phyloP scores from a whole-genome alignment of 768 basidiomycete species.

The Gelatoporia subvermispora region DNA sequence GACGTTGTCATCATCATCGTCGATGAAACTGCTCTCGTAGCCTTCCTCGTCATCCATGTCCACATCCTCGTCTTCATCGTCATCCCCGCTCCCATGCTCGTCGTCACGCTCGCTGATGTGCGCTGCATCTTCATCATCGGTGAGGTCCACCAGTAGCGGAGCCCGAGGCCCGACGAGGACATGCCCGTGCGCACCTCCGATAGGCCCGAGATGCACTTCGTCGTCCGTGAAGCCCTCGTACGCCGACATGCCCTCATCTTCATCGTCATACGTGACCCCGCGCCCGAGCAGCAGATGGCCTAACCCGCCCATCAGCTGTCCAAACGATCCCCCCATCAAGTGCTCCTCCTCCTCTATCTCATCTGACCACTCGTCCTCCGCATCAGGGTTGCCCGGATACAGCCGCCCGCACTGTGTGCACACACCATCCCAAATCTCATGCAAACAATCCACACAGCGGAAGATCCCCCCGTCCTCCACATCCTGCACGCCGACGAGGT shows the following conservation, averaged over 20 bases:
- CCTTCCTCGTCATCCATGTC: slow-evolving; percentile 30
- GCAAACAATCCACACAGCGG: slow-evolving; percentile 69
- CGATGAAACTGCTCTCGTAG: slow-evolving; percentile 56
- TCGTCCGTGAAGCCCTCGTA: slow-evolving; percentile 3
- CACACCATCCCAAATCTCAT: slow-evolving; percentile 69
- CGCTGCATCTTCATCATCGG: slow-evolving; percentile 33
- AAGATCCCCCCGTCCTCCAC: slow-evolving; percentile 73
- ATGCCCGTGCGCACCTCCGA: not conserved
- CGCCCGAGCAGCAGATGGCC: not conserved
- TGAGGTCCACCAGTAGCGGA: slow-evolving; percentile 12
- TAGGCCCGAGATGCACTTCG: not conserved
- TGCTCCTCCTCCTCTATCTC: slow-evolving; percentile 5
- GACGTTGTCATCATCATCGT: slow-evolving; percentile 35
- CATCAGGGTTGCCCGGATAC: slow-evolving; percentile 47
- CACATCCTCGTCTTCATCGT: slow-evolving; percentile 20
- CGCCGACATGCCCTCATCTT: not conserved
- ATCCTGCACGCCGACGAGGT: slow-evolving; percentile 61
- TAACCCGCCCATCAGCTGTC: not conserved
- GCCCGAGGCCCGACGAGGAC: not conserved
- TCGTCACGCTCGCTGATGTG: slow-evolving; percentile 12
- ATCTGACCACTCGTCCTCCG: slow-evolving; percentile 6
- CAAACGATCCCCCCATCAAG: slow-evolving; percentile 1
- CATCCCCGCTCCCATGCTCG: slow-evolving; percentile 18
- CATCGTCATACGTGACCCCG: slow-evolving; percentile 4
- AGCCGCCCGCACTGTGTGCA: slow-evolving; percentile 59